Base-by-base conservation (phyloP, 2,329 filamentous ascomycete genomes). In the Mycosphaerelloides madeirae region DNA sequence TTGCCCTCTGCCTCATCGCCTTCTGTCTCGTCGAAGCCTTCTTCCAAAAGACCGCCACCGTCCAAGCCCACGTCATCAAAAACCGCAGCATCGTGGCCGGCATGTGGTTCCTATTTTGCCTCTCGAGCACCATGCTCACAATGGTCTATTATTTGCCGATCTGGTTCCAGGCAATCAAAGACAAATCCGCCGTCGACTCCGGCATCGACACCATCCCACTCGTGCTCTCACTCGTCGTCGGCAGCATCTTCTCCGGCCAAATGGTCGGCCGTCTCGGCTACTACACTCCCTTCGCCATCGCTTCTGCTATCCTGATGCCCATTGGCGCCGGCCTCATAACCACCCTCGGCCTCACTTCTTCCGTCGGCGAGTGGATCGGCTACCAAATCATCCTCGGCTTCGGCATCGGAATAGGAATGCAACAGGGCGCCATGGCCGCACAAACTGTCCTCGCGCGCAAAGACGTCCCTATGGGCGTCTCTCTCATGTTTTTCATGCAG, bases 81-180 rank as follows among this genome's bases (percentile, higher is more conserved):
- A 67, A 74, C 51, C 65, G 69, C 41, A 72, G 63, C 43, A 65
- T 73, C 29, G n/a, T 53, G 13, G 64, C 66, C 11, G 60, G 60
- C 12, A 65, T 68, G 28, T 64, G 60, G 57, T 71, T 68, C 34
- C 62, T 58, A 34, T 61, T 16, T 19, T 29, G 29, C 29, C n/a
- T 41, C 16, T 18, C 18, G 15, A 29, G 14, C 29, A 18, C 12
- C 38, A 16, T 33, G 18, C 22, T 33, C 11, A 16, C 32, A n/a
- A 31, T 41, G 18, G 34, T 43, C 28, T 47, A 47, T 39, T 47
- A 37, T 34, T 29, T 72, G 28, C 61, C 66, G 57, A 45, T 71
- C 67, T 63, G 71, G 67, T 71, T 74, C 71, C 66, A 75, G 49
- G 69, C 69, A 12, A 70, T 74, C 58, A 70, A 74, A 44, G 67